phyloP scores from a whole-genome alignment of 1,139 yeast species.

The Taphrina flavorubra region DNA sequence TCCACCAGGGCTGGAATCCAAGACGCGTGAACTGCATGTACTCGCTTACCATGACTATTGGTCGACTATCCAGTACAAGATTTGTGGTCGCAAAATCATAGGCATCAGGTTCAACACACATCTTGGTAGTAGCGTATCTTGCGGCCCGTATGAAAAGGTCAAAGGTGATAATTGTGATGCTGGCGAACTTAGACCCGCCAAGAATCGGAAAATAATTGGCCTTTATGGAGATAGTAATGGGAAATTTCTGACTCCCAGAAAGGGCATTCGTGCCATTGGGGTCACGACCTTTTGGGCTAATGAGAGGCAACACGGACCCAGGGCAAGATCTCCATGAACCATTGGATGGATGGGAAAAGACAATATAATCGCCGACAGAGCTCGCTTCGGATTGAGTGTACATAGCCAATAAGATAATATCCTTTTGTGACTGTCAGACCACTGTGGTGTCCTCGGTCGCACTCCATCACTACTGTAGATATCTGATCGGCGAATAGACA shows the following conservation, averaged over 20 bases:
- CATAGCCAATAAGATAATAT: too few relatives aligned
- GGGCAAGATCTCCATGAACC: too few relatives aligned
- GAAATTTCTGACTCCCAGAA: not conserved
- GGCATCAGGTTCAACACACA: slow-evolving; percentile 2
- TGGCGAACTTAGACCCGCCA: not conserved
- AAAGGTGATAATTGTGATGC: not conserved
- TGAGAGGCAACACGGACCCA: too few relatives aligned
- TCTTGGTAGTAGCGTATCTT: not conserved
- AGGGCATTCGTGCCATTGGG: slow-evolving; percentile 9
- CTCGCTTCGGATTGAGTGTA: too few relatives aligned
- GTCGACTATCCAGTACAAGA: not conserved
- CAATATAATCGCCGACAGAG: too few relatives aligned
- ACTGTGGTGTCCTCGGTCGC: too few relatives aligned
- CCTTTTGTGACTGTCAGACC: too few relatives aligned
- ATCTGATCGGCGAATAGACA: too few relatives aligned
- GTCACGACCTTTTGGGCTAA: not conserved
- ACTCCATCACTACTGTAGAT: too few relatives aligned
- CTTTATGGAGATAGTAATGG: slow-evolving; percentile 1
- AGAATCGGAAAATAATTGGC: not conserved
- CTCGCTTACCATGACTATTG: not conserved
- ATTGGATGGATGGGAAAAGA: too few relatives aligned
- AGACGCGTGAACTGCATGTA: not conserved
- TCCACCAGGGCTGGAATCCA: not conserved
- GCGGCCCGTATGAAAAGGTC: not conserved
- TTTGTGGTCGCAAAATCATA: slow-evolving; percentile 1